Percentiles rank a stretch among this genome's conserved stretches.
These are phyloP conservation scores for Colletotrichum karsti DNA, from an alignment of 2,329 filamentous ascomycete genomes.

Conservation along the genomic window DNA sequence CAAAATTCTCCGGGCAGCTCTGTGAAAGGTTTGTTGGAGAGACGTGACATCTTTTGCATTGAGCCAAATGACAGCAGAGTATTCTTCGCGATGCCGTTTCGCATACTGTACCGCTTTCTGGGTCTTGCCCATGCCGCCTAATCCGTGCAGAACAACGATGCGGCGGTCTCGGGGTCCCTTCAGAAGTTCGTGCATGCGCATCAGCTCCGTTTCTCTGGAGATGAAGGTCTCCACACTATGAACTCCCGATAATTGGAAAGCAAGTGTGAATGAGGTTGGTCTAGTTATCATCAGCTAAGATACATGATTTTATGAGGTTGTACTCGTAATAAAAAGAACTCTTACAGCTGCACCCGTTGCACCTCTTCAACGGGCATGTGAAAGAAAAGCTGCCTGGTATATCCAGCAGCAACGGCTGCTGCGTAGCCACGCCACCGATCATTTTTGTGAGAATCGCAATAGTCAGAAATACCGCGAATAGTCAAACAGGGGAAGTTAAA, in stretches of 20 bases:
- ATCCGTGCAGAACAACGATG: conserved; percentile 44
- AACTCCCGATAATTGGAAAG: neutral
- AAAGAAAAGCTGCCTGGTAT: conserved; percentile 28
- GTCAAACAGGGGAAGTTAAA: conserved; percentile 27
- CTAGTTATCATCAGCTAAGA: neutral
- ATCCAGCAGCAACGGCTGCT: conserved; percentile 21
- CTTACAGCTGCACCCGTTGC: neutral
- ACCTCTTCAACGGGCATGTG: conserved; percentile 20
- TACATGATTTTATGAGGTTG: neutral
- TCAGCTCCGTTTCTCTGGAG: neutral
- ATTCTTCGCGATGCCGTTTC: conserved; percentile 41
- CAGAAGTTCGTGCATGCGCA: neutral
- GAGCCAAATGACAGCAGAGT: conserved; percentile 52
- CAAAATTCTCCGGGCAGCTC: conserved; percentile 38
- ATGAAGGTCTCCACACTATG: neutral
- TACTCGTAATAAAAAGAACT: neutral
- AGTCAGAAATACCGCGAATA: conserved; percentile 30
- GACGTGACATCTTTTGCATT: conserved; percentile 46
- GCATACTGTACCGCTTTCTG: conserved; percentile 48
- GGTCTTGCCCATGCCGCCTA: conserved; percentile 57
- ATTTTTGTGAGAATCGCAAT: conserved; percentile 31
- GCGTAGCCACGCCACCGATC: conserved; percentile 23
- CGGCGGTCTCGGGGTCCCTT: conserved; percentile 13
- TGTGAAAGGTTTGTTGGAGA: conserved; percentile 43
- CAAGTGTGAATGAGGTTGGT: neutral